These are phyloP conservation scores for Phyllostachys edulis DNA, from an alignment of 176 grass and related monocot genomes.

Conservation along the genomic window DNA sequence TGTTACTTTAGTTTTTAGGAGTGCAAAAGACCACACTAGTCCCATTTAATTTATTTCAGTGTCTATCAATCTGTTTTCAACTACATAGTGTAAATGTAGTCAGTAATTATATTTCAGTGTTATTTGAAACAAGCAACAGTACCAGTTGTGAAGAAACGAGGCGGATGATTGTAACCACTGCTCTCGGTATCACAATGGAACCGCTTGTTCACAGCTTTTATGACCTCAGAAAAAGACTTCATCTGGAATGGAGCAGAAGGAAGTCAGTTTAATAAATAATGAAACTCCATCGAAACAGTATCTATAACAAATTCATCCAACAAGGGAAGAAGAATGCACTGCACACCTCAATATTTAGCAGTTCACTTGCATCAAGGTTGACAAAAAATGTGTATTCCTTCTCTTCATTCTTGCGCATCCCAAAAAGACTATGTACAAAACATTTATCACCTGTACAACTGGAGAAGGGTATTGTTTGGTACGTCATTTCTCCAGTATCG, in stretches of 20 bases:
- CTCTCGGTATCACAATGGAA: not conserved
- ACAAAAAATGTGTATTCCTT: not conserved
- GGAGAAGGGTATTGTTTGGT: not conserved
- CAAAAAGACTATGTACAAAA: not conserved
- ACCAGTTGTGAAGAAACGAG: not conserved
- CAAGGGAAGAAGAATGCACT: not conserved
- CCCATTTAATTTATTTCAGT: not conserved
- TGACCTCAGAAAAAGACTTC: not conserved
- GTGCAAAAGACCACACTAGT: not conserved
- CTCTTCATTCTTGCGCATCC: not conserved
- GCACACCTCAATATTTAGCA: not conserved
- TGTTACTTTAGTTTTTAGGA: not conserved
- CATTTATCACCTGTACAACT: not conserved
- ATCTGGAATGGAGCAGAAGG: not conserved
- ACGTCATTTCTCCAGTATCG: not conserved
- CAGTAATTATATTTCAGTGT: not conserved
- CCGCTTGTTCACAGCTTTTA: not conserved
- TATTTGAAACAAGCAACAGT: not conserved
- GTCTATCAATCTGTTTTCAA: not conserved
- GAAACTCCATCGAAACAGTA: not conserved
- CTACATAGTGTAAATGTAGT: not conserved
- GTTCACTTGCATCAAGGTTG: not conserved
- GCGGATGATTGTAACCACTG: not conserved
- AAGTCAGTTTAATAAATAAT: not conserved
- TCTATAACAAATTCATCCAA: not conserved